phyloP scores from a whole-genome alignment of 164 flowering plant species.

The Amborella trichopoda region DNA sequence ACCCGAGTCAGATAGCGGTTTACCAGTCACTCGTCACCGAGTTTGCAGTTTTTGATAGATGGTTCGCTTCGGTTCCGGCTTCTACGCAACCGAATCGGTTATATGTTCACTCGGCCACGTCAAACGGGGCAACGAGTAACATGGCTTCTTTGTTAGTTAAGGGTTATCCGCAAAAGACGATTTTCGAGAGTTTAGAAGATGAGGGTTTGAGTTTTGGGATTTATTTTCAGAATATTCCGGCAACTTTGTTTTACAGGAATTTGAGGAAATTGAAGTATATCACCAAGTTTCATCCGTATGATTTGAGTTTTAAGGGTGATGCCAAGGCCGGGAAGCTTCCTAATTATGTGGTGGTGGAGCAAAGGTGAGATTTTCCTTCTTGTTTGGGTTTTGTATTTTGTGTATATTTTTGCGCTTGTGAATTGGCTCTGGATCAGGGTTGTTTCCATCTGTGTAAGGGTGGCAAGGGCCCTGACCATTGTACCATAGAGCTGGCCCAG shows the following conservation, averaged over 20 bases:
- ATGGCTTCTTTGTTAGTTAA: constrained; percentile 18
- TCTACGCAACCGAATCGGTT: constrained; percentile 79
- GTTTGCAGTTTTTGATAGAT: constrained; percentile 65
- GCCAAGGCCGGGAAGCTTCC: constrained; percentile 61
- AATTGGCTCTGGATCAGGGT: not conserved
- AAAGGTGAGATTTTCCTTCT: constrained; percentile 19
- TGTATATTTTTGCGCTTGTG: not conserved
- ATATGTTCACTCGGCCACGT: constrained; percentile 72
- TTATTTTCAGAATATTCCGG: constrained; percentile 66
- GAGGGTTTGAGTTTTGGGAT: constrained; percentile 57
- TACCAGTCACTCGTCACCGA: constrained; percentile 42
- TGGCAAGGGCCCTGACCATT: not conserved
- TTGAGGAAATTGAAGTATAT: constrained; percentile 63
- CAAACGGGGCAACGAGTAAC: constrained; percentile 63
- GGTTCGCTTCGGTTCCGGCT: constrained; percentile 73
- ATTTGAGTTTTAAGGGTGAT: constrained; percentile 29
- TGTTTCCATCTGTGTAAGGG: not conserved
- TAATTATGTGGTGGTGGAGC: constrained; percentile 73
- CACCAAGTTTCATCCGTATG: constrained; percentile 38
- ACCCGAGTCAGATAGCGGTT: constrained; percentile 41
- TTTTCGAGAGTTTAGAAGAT: constrained; percentile 57
- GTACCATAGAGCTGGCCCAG: not conserved
- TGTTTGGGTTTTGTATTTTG: not conserved
- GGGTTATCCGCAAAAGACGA: constrained; percentile 65
- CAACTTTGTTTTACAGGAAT: constrained; percentile 60